A percentile compares a stretch with the other conserved stretches of the same genome.
These are phyloP conservation scores for Vaccinium corymbosum DNA, from an alignment of 148 eudicot species.

Conservation along the genomic window DNA sequence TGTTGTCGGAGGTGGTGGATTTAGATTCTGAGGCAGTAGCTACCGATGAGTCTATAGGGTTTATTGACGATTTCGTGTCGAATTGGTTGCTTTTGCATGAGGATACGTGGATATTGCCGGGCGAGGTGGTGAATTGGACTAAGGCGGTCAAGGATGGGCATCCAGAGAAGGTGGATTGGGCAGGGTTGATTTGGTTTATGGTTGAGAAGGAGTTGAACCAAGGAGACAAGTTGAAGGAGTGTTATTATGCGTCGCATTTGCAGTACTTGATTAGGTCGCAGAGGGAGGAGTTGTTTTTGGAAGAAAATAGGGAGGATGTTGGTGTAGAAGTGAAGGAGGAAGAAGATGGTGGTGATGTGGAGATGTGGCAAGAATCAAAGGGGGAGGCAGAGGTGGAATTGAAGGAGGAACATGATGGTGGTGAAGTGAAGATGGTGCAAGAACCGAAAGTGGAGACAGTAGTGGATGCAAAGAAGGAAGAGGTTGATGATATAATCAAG, in stretches of 20 bases:
- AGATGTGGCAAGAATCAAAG: constrained; percentile 23
- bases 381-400: constrained; percentile 8
- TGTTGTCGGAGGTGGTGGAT: constrained; percentile 23
- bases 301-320: constrained; percentile 17
- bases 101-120: constrained; percentile 66
- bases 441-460: not conserved
- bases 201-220: constrained; percentile 75
- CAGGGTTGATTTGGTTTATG: constrained; percentile 79
- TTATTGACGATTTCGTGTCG: constrained; percentile 58
- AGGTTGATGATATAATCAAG: constrained; percentile 28
- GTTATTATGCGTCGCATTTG: constrained; percentile 86
- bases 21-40: constrained; percentile 31
- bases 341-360: constrained; percentile 27
- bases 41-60: constrained; percentile 40
- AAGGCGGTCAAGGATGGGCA: constrained; percentile 55
- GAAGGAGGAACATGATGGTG: constrained; percentile 29
- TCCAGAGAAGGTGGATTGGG: constrained; percentile 82
- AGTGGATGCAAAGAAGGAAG: not conserved
- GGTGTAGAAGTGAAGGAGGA: constrained; percentile 25
- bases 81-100: constrained; percentile 75
- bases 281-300: constrained; percentile 34
- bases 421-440: constrained; percentile 35
- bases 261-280: constrained; percentile 68
- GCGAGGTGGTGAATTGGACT: constrained; percentile 53
- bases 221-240: constrained; percentile 46